Conservation (phyloP, 2,329 filamentous ascomycete genomes). For the Talaromyces sp. region DNA sequence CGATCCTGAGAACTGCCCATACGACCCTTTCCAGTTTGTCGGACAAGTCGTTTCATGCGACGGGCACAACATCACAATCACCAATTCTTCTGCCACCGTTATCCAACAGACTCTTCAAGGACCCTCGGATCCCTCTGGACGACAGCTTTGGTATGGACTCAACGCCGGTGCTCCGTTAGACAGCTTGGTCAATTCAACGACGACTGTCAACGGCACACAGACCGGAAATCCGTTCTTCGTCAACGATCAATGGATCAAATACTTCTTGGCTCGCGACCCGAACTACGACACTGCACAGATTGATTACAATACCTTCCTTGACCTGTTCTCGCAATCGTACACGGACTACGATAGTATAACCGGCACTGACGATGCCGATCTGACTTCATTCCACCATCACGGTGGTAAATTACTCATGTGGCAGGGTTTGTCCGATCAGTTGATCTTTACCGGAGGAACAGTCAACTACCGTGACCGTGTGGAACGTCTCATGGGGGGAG, state of each 20-base stretch:
- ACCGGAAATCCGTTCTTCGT: conserved; percentile 27
- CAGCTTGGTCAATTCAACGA: conserved; percentile 24
- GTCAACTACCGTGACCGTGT: conserved; percentile 36
- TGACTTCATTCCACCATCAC: conserved; percentile 30
- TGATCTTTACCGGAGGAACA: conserved; percentile 36
- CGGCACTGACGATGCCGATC: conserved; percentile 34
- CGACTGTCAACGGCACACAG: conserved; percentile 21
- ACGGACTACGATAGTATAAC: conserved; percentile 33
- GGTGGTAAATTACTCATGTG: conserved; percentile 43
- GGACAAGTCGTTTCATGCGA: conserved; percentile 19
- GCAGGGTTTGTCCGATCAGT: conserved; percentile 38
- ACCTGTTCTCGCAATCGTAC: conserved; percentile 22
- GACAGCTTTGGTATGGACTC: conserved; percentile 32
- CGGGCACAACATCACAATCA: conserved; percentile 21
- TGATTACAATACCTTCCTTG: conserved; percentile 21
- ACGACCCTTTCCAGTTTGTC: conserved; percentile 24
- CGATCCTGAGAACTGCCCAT: conserved; percentile 15
- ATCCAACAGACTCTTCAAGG: conserved; percentile 31
- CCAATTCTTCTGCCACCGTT: conserved; percentile 26
- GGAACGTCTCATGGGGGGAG: conserved; percentile 19
- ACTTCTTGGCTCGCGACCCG: conserved; percentile 30
- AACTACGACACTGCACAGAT: conserved; percentile 29
- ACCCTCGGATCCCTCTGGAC: conserved; percentile 17
- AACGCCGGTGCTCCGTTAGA: conserved; percentile 23
- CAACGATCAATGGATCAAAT: conserved; percentile 29